Base-by-base conservation (phyloP, 345 rosid genomes). In the Gossypium australe region DNA sequence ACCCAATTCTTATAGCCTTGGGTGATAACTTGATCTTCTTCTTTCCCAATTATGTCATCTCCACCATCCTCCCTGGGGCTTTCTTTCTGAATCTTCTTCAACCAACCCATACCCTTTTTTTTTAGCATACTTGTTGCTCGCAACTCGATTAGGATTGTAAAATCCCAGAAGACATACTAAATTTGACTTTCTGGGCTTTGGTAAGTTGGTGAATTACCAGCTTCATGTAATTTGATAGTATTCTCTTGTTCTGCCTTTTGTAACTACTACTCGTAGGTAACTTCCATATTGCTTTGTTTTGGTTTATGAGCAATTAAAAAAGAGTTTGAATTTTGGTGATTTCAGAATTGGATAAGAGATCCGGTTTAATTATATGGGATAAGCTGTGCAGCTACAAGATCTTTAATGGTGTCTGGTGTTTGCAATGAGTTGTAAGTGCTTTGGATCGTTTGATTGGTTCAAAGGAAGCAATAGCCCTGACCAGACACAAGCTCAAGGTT, bases 341-440 rank as follows among this genome's bases (percentile, higher is more conserved):
- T 63, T 55, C 75, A 29, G 71, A 60, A 41, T 63, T 78, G 72
- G 16, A 55, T 27, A 56, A 72, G 74, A 57, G 59, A 60, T 55
- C 61, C 75, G 79, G 81, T 45, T 75, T 45, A 38, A 5, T 34
- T 34, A 34, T n/a, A 48, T 25, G 72, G 56, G 64, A 56, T 69
- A n/a, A 20, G 16, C 57, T 70, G 73, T 56, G 57, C 38, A 58
- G 73, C 65, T 8, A n/a, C 48, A 67, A 63, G 68, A 62, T n/a
- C 27, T 59, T 73, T 47, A 41, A 52, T 68, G 16, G 52, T 20
- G 16, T 34, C 38, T 44, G 55, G 44, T 43, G 56, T 22, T 53
- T 83, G 87, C 85, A 56, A 93, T 91, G 98, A 78, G 61, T 75
- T 84, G 27, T 60, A 69, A 77, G 27, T 89, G 98, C 82, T 88